Conservation (phyloP, 768 basidiomycete genomes). For the Boletus speciosus region DNA sequence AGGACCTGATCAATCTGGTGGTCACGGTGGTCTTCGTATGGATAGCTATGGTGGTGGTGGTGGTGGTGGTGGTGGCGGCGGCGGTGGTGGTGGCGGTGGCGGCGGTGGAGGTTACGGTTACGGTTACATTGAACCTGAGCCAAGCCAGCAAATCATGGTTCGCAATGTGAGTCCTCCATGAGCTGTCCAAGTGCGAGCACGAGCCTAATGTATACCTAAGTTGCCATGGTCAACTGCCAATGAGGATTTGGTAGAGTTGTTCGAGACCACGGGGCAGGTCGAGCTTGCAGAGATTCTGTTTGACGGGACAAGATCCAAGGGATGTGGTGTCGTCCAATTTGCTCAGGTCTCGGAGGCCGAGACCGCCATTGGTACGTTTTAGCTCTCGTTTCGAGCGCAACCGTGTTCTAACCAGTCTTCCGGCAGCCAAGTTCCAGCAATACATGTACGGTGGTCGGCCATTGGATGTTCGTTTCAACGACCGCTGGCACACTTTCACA, state of each 20-base stretch:
- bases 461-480: constrained; percentile 89
- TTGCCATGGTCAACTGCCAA: constrained; percentile 99
- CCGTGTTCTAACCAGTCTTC: background rate
- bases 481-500: constrained; percentile 92
- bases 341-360: constrained; percentile 83
- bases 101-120: constrained; percentile 39
- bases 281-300: constrained; percentile 93
- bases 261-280: constrained; percentile 96
- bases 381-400: background rate
- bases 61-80: constrained; percentile 37
- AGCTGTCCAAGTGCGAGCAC: background rate
- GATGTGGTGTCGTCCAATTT: constrained; percentile 95
- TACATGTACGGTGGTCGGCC: constrained; percentile 95
- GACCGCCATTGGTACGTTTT: constrained; percentile 76
- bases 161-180: constrained; percentile 75
- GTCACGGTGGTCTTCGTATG: constrained; percentile 35
- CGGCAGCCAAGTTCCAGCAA: constrained; percentile 83
- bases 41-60: constrained; percentile 37
- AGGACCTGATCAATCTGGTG: constrained; percentile 70
- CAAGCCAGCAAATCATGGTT: constrained; percentile 97
- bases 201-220: constrained; percentile 38
- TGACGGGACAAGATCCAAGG: constrained; percentile 89
- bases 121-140: constrained; percentile 62
- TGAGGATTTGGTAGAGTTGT: constrained; percentile 95
- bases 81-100: constrained; percentile 28